Evolutionary conservation across 1,284 basidiomycete genomes (phyloP).

Genomic region (Marasmius fiardii): DNA sequence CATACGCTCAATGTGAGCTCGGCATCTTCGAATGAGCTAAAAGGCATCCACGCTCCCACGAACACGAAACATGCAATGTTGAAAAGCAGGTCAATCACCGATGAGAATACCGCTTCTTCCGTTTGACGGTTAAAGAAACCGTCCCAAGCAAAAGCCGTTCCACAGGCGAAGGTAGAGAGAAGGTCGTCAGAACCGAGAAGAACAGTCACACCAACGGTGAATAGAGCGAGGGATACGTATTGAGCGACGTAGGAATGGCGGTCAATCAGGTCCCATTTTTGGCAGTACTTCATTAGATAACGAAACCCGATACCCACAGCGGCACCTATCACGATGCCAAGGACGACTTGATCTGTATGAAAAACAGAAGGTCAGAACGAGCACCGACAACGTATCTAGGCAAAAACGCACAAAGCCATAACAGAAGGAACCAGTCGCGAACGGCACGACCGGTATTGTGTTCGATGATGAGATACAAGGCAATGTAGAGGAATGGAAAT

Average conservation of each 20-base stretch:
- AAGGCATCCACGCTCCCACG: conserved; percentile 95
- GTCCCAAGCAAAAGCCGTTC: conserved; percentile 98
- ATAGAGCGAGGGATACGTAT: conserved; percentile 73
- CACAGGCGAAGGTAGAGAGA: conserved; percentile 92
- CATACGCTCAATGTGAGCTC: conserved; percentile 74
- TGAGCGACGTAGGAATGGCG: conserved; percentile 87
- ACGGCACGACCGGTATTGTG: conserved; percentile 63
- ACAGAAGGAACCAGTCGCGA: conserved; percentile 77
- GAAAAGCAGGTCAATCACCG: conserved; percentile 92
- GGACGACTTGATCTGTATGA: conserved; percentile 13
- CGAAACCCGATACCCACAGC: conserved; percentile 58
- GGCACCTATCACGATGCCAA: conserved; percentile 15
- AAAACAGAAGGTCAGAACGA: background rate
- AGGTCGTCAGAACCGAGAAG: conserved; percentile 94
- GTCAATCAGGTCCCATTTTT: conserved; percentile 88
- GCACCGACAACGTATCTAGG: conserved; percentile 19
- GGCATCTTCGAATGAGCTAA: conserved; percentile 66
- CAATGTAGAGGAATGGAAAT: conserved; percentile 93
- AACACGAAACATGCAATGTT: conserved; percentile 90
- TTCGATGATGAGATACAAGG: conserved; percentile 85
- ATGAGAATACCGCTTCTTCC: conserved; percentile 92
- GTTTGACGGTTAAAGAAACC: conserved; percentile 98
- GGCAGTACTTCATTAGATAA: conserved; percentile 94
- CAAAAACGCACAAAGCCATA: conserved; percentile 74
- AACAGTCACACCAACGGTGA: conserved; percentile 83